A percentile compares a stretch with the other conserved stretches of the same genome.
phyloP scores from a whole-genome alignment of 2,329 filamentous ascomycete species.

The Fusarium annulatum region DNA sequence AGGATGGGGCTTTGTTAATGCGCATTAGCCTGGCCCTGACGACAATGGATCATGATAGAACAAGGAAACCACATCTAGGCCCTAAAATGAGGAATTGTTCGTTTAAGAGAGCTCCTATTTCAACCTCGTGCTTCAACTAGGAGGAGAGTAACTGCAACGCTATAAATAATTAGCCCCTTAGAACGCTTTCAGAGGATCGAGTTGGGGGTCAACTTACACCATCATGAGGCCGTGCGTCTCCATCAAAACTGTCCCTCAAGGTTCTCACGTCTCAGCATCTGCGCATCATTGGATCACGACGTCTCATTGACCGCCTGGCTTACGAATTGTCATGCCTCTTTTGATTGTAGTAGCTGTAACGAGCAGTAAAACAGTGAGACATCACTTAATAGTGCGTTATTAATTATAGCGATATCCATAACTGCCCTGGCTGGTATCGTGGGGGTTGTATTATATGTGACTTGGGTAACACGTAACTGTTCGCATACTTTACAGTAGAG shows the following conservation, averaged over 20 bases:
- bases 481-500: not conserved
- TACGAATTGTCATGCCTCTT: constrained; percentile 24
- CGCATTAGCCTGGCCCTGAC: not conserved
- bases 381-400: not conserved
- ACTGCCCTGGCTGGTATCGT: not conserved
- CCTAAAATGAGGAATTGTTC: constrained; percentile 3
- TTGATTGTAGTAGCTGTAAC: not conserved
- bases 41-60: constrained; percentile 2
- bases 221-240: constrained; percentile 28
- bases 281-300: constrained; percentile 34
- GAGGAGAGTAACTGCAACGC: not conserved
- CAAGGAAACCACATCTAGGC: constrained; percentile 1
- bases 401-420: constrained; percentile 4
- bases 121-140: not conserved
- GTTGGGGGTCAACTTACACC: constrained; percentile 26
- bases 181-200: not conserved
- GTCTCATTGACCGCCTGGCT: constrained; percentile 30
- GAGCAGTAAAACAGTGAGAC: constrained; percentile 12
- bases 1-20: constrained; percentile 15
- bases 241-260: constrained; percentile 41
- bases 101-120: not conserved
- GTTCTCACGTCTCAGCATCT: constrained; percentile 40
- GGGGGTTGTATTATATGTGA: not conserved
- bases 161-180: not conserved
- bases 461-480: not conserved